phyloP scores from a whole-genome alignment of 2,329 filamentous ascomycete species.

The Juglanconis sp. region DNA sequence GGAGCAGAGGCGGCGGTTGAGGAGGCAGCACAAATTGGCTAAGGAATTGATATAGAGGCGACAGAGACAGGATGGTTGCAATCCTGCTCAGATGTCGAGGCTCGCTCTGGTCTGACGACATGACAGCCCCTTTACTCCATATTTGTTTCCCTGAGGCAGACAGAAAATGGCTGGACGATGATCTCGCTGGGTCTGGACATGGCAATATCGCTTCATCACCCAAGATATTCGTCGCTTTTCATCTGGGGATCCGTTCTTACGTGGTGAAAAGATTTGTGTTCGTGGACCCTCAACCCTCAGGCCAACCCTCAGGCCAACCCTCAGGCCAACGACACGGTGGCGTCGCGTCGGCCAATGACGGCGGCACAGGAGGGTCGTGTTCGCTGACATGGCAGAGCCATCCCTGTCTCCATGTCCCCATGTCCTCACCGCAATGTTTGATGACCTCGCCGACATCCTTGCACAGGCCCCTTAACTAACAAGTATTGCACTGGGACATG shows the following conservation, averaged over 20 bases:
- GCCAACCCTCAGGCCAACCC: not conserved
- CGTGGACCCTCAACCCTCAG: too few relatives aligned
- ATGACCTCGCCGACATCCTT: not conserved
- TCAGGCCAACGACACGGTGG: not conserved
- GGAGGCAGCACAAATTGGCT: conserved; percentile 15
- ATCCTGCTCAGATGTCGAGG: too few relatives aligned
- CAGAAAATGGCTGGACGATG: too few relatives aligned
- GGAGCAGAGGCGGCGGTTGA: conserved; percentile 10
- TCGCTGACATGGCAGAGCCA: conserved; percentile 6
- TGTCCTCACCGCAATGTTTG: too few relatives aligned
- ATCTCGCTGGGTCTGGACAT: too few relatives aligned
- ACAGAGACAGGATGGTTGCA: not conserved
- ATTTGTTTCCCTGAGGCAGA: too few relatives aligned
- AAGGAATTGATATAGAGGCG: conserved; percentile 15
- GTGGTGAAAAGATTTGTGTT: too few relatives aligned
- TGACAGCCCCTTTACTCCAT: too few relatives aligned
- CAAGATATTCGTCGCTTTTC: not conserved
- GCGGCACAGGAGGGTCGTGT: not conserved
- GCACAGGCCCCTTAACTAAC: not conserved
- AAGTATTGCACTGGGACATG: too few relatives aligned
- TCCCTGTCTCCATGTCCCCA: not conserved
- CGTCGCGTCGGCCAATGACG: not conserved
- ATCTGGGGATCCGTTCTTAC: too few relatives aligned
- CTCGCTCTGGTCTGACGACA: too few relatives aligned
- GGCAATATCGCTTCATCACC: not conserved